Percentiles rank a stretch among this genome's conserved stretches.
phyloP scores from a whole-genome alignment of 2,329 filamentous ascomycete genomes.

The Sclerotinia spermophila region DNA sequence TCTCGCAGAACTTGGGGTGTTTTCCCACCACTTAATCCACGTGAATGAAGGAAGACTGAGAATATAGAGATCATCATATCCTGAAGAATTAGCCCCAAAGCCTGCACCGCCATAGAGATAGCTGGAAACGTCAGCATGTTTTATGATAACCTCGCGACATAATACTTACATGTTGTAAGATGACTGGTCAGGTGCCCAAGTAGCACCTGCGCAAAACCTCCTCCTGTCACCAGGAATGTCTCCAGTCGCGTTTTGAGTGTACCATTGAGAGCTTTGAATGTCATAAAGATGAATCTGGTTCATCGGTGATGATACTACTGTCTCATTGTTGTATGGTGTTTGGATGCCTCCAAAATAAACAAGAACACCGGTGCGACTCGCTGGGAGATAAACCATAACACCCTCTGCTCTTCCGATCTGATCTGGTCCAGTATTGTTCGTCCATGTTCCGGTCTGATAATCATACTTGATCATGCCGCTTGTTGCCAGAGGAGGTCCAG shows the following conservation, averaged over 20 bases:
- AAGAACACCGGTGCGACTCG: slow-evolving; percentile 56
- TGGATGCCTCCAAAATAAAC: slow-evolving; percentile 60
- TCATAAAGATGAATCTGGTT: slow-evolving; percentile 57
- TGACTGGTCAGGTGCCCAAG: slow-evolving; percentile 56
- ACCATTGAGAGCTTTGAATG: slow-evolving; percentile 57
- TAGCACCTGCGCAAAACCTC: slow-evolving; percentile 58
- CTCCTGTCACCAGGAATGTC: slow-evolving; percentile 50
- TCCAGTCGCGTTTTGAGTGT: slow-evolving; percentile 54
- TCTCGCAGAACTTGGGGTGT: slow-evolving; percentile 38
- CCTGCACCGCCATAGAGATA: slow-evolving; percentile 59
- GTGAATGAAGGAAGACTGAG: slow-evolving; percentile 59
- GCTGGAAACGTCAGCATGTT: slow-evolving; percentile 37
- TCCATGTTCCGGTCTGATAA: slow-evolving; percentile 50
- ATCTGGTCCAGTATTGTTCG: slow-evolving; percentile 53
- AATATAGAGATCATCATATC: slow-evolving; percentile 61
- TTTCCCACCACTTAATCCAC: slow-evolving; percentile 53
- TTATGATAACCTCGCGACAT: neutral
- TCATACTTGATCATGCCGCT: slow-evolving; percentile 54
- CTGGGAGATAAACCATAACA: slow-evolving; percentile 56
- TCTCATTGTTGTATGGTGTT: slow-evolving; percentile 44
- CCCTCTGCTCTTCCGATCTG: slow-evolving; percentile 55
- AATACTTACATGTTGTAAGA: slow-evolving; percentile 60
- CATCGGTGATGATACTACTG: slow-evolving; percentile 44
- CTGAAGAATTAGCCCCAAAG: slow-evolving; percentile 45
- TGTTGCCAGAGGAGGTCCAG: slow-evolving; percentile 46